phyloP scores from a whole-genome alignment of 768 basidiomycete species.

The Leucosporidium yakuticum region DNA sequence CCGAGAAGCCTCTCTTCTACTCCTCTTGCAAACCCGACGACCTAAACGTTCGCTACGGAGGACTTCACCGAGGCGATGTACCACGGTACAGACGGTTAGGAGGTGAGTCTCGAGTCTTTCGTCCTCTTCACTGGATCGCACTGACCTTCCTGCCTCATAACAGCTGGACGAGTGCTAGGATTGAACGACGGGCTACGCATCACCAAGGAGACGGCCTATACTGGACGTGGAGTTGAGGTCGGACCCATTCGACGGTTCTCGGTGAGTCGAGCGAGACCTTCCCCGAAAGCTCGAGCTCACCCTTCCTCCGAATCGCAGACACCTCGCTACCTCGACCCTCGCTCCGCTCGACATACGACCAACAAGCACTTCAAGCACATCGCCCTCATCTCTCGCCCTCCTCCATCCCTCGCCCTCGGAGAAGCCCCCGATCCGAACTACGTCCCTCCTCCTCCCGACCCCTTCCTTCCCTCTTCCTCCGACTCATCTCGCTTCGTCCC shows the following conservation, averaged over 20 bases:
- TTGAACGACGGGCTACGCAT: slow-evolving; percentile 31
- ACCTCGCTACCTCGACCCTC: slow-evolving; percentile 31
- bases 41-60: slow-evolving; percentile 28
- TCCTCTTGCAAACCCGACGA: slow-evolving; percentile 24
- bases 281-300: background rate
- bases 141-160: background rate
- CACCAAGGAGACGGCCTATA: slow-evolving; percentile 25
- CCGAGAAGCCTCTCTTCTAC: slow-evolving; percentile 19
- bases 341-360: slow-evolving; percentile 16
- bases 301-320: slow-evolving; percentile 1
- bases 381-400: slow-evolving; percentile 21
- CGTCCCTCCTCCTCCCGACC: slow-evolving; percentile 8
- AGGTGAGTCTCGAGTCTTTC: background rate
- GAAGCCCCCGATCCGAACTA: background rate
- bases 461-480: background rate
- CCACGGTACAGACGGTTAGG: slow-evolving; percentile 14
- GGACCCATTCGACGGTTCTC: background rate
- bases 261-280: too few relatives aligned
- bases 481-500: slow-evolving; percentile 17
- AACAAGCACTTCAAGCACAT: slow-evolving; percentile 24
- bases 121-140: background rate
- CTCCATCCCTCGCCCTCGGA: slow-evolving; percentile 10
- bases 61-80: slow-evolving; percentile 29
- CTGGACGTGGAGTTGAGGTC: slow-evolving; percentile 20
- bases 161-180: slow-evolving; percentile 25